A percentile compares a stretch with the other conserved stretches of the same genome.
Evolutionary conservation across 805 yeast genomes (phyloP).

Genomic region (Teunomyces aglyptinius): DNA sequence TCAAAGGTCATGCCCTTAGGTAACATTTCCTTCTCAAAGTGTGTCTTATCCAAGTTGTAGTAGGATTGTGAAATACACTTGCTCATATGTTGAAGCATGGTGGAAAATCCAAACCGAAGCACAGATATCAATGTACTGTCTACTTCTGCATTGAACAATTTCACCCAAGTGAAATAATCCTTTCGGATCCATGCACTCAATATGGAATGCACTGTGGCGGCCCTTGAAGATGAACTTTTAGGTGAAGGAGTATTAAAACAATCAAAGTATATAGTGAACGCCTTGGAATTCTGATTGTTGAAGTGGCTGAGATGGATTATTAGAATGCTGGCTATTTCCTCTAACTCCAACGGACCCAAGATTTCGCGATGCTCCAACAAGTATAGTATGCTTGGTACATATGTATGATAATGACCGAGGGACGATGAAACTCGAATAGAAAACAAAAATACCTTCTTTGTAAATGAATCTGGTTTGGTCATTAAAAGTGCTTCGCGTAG

Average conservation of each 20-base stretch:
- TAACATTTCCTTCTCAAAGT: slow-evolving; percentile 23
- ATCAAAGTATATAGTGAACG: slow-evolving; percentile 29
- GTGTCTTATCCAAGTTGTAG: slow-evolving; percentile 31
- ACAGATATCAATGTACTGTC: slow-evolving; percentile 32
- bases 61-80: slow-evolving; percentile 29
- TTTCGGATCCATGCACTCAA: slow-evolving; percentile 27
- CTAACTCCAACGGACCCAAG: slow-evolving; percentile 23
- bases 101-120: slow-evolving; percentile 42
- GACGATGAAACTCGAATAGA: slow-evolving; percentile 47
- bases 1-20: slow-evolving; percentile 25
- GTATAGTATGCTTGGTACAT: slow-evolving; percentile 50
- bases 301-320: slow-evolving; percentile 47
- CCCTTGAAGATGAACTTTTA: background rate
- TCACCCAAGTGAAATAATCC: slow-evolving; percentile 32
- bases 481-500: slow-evolving; percentile 54
- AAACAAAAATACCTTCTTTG: slow-evolving; percentile 45
- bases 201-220: background rate
- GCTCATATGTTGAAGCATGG: slow-evolving; percentile 33
- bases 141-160: slow-evolving; percentile 29
- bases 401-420: slow-evolving; percentile 51
- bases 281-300: slow-evolving; percentile 28
- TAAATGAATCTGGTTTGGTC: slow-evolving; percentile 35
- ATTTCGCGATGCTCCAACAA: slow-evolving; percentile 26
- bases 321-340: slow-evolving; percentile 41
- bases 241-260: slow-evolving; percentile 18